Evolutionary conservation across 75 land plant species (phyloP), one percentile per base, ranked within the genome.

Genomic region (Adiantum capillusveneris): DNA sequence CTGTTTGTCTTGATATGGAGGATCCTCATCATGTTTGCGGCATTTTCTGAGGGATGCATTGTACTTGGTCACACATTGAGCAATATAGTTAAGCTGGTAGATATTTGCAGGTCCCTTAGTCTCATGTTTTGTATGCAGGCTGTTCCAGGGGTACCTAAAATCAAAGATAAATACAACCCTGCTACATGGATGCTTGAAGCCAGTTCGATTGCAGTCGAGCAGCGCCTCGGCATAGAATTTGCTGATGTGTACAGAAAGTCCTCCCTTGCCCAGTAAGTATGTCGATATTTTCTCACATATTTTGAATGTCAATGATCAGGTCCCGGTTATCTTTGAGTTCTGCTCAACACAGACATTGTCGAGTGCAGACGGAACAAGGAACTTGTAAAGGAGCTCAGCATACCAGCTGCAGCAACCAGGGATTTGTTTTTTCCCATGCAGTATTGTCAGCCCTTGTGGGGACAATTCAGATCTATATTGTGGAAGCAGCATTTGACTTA

Each of bases 401-500:
- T 62, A 25, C 75, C 81, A 16, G 42, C 31, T 42, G 71, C 81
- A 44, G 68, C 65, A 6, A 55, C 75, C 9, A 29, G 30, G 34
- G 89, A 79, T 30, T 66, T 85, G 1, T 25, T 59, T 29, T 85
- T 85, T 59, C 77, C 77, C 12, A 71, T 87, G 17, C 56, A 70
- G 56, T 83, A 76, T 63, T 56, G 75, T 1, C 83, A 73, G 37
- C 25, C 57, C 0, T 65, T 63, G 49, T 80, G 36, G 52, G 50
- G 64, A 6, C 82, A 79, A 48, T 77, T 72, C 12, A 31, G 55
- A 0, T 41, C 63, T 9, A 65, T 59, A 63, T 58, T 79, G 25
- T 83, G 87, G 87, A 86, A 86, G 69, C 78, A 83, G 31, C 59
- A 71, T 54, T 55, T 70, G 68, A 84, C 90, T 21, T 86, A 86